Evolutionary conservation across 2,329 filamentous ascomycete species (phyloP), one percentile per base, ranked within the genome.

Genomic region (Hawksworthiomyces lignivorus): DNA sequence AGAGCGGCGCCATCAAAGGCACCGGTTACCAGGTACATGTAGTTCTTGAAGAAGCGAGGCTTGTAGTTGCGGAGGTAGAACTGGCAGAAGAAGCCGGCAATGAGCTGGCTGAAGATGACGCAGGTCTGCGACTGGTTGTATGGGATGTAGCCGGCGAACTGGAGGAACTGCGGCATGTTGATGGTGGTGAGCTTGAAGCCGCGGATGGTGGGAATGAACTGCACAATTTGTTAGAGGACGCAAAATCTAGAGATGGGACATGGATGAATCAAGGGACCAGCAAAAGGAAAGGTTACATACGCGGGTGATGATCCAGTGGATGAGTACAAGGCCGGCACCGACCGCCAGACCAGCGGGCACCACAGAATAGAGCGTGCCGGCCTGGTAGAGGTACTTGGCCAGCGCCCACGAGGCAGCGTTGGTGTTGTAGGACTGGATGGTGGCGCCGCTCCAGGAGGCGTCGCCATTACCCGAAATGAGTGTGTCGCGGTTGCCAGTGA

Each of bases 121-220:
- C 73, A 76, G 2, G 74, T 77, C 53, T 77, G 73, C 1, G 66
- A 69, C 32, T 61, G 56, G 53, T 75, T 73, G 57, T 73, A 75
- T 0, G 73, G 72, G 40, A 77, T 69, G 41, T 61, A 75, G 12
- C 72, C 73, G 8, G 70, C 67, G 41, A 65, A 75, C 49, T 74
- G 70, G 40, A 76, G 67, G 43, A 75, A 67, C 48, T 75, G 72
- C 0, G 73, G 63, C 39, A 75, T 50, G 50, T 76, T 77, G 56
- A 75, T 56, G 11, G 71, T 65, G 3, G 48, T 43, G 2, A 67
- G 45, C 0, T 61, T 55, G 36, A 73, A 63, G 12, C 54, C 53
- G 7, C 61, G 55, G 42, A 75, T 61, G 32, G 62, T 70, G 19
- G 72, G 72, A 3, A 64, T 45, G 43, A 73, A 68, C 68, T 73